A percentile compares a stretch with the other conserved stretches of the same genome.
These are phyloP conservation scores for Myriosclerotinia curreyana DNA, from an alignment of 2,329 filamentous ascomycete species.

Conservation along the genomic window DNA sequence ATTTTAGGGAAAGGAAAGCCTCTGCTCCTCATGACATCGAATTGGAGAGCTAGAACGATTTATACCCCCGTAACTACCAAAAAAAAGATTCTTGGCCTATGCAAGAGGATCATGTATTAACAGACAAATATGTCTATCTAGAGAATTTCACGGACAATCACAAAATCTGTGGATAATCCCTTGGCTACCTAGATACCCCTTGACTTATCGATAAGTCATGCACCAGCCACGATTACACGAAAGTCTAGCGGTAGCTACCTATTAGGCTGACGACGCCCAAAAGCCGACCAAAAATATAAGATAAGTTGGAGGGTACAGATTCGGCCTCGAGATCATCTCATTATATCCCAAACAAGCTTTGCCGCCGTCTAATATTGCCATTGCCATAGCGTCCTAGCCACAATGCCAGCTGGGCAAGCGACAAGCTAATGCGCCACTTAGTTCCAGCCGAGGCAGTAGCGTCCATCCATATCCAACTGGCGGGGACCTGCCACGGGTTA, in stretches of 20 bases:
- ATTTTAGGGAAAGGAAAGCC: not conserved
- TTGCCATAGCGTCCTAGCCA: not conserved
- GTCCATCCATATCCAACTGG: not conserved
- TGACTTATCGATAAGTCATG: not conserved
- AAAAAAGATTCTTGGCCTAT: not conserved
- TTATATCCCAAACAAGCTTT: not conserved
- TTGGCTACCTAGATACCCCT: not conserved
- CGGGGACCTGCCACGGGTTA: not conserved
- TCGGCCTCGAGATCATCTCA: not conserved
- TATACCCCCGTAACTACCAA: not conserved
- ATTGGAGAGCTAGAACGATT: not conserved
- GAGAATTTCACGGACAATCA: not conserved
- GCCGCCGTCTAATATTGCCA: conserved; percentile 3
- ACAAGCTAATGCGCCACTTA: not conserved
- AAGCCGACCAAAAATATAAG: not conserved
- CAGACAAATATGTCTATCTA: not conserved
- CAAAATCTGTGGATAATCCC: not conserved
- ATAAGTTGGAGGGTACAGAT: not conserved
- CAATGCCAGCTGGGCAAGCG: not conserved
- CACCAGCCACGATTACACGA: not conserved
- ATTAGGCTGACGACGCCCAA: not conserved
- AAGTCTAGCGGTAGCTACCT: not conserved
- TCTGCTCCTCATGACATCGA: not conserved
- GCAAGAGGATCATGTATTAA: not conserved
- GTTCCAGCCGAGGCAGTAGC: not conserved